Percentiles rank a stretch among this genome's conserved stretches.
These are phyloP conservation scores for Lasiosphaeria miniovina DNA, from an alignment of 495 filamentous ascomycete species.

Conservation along the genomic window DNA sequence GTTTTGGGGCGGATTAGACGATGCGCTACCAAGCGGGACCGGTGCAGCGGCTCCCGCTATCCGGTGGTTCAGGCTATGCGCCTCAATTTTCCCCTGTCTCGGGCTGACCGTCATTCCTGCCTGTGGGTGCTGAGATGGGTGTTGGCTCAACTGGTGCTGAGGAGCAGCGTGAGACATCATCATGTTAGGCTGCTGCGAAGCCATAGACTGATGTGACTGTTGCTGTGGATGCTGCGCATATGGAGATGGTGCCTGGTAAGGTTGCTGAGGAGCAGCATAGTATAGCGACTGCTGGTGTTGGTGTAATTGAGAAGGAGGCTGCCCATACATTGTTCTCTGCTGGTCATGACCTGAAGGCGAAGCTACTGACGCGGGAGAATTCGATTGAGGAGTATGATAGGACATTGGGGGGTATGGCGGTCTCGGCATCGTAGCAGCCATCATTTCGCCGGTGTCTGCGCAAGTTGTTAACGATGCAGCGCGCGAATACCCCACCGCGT, in stretches of 20 bases:
- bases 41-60: slow-evolving; percentile 54
- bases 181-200: slow-evolving; percentile 53
- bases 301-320: slow-evolving; percentile 71
- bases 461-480: slow-evolving; percentile 25
- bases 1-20: slow-evolving; percentile 45
- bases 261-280: slow-evolving; percentile 57
- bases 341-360: slow-evolving; percentile 88
- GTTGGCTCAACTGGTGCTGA: slow-evolving; percentile 49
- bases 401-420: slow-evolving; percentile 80
- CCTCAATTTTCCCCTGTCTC: slow-evolving; percentile 57
- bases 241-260: slow-evolving; percentile 69
- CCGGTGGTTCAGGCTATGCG: slow-evolving; percentile 53
- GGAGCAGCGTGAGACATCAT: slow-evolving; percentile 56
- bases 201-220: slow-evolving; percentile 63
- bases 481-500: neutral
- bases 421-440: slow-evolving; percentile 88
- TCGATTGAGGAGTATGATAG: slow-evolving; percentile 93
- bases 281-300: slow-evolving; percentile 75
- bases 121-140: slow-evolving; percentile 45
- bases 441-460: slow-evolving; percentile 81
- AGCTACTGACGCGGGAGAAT: slow-evolving; percentile 92
- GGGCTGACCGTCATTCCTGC: slow-evolving; percentile 60
- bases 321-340: slow-evolving; percentile 79
- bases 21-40: slow-evolving; percentile 43
- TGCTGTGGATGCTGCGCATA: slow-evolving; percentile 69